These are phyloP conservation scores for Phytophthora palmivora DNA, from an alignment of 352 stramenopile genomes.

Conservation along the genomic window DNA sequence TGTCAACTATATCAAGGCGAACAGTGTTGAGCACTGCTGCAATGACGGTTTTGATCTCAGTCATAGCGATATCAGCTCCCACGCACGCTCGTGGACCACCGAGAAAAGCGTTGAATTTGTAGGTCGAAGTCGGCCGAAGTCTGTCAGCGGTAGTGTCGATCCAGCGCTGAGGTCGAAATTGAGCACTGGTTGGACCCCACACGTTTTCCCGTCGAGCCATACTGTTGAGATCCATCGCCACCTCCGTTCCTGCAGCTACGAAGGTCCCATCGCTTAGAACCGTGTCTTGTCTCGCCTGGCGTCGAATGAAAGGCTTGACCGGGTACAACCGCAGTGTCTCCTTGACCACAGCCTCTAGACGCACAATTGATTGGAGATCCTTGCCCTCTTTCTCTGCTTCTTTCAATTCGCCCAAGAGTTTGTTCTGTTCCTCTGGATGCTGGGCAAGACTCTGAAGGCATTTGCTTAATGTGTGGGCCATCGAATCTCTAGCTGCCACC, in stretches of 20 bases:
- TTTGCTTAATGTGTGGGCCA: slow-evolving; percentile 59
- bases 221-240: slow-evolving; percentile 58
- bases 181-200: slow-evolving; percentile 50
- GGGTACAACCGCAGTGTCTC: slow-evolving; percentile 71
- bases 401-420: slow-evolving; percentile 30
- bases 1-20: slow-evolving; percentile 1
- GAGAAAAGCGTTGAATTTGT: slow-evolving; percentile 70
- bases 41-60: slow-evolving; percentile 55
- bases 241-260: slow-evolving; percentile 45
- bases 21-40: slow-evolving; percentile 29
- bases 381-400: slow-evolving; percentile 12
- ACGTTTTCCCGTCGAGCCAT: slow-evolving; percentile 51
- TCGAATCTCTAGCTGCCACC: slow-evolving; percentile 73
- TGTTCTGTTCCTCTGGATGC: slow-evolving; percentile 59
- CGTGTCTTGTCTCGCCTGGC: slow-evolving; percentile 55
- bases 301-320: slow-evolving; percentile 28
- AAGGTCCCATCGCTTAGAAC: slow-evolving; percentile 66
- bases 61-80: slow-evolving; percentile 47
- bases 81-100: slow-evolving; percentile 60
- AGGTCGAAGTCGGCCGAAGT: slow-evolving; percentile 44
- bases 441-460: slow-evolving; percentile 68
- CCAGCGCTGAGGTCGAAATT: slow-evolving; percentile 70
- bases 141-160: slow-evolving; percentile 45
- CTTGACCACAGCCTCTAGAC: slow-evolving; percentile 61
- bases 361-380: slow-evolving; percentile 34